Evolutionary conservation across 1,139 yeast species (phyloP).

Genomic region (Hyphopichia khmerensis): DNA sequence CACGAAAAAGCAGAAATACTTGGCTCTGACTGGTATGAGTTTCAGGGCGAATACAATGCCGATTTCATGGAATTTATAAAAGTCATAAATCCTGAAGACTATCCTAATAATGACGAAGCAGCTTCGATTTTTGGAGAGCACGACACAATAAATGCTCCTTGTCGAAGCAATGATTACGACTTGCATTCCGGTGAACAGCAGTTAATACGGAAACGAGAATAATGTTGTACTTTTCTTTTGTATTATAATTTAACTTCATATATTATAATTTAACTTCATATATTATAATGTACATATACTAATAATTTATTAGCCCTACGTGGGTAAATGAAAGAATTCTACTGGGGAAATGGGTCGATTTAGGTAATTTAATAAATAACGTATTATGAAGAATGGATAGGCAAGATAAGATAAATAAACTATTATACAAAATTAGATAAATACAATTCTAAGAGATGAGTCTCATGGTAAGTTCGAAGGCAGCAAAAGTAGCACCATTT

Average conservation of each 20-base stretch:
- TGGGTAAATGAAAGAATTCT: too few relatives aligned
- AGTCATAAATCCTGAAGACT: constrained; percentile 43
- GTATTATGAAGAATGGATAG: too few relatives aligned
- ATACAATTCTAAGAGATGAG: constrained; percentile 20
- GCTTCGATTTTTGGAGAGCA: constrained; percentile 2
- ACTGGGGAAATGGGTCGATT: too few relatives aligned
- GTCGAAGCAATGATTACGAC: constrained; percentile 17
- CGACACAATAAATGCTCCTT: constrained; percentile 5
- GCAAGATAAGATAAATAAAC: too few relatives aligned
- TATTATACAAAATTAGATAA: too few relatives aligned
- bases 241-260: too few relatives aligned
- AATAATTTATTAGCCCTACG: too few relatives aligned
- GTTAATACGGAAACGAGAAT: not conserved
- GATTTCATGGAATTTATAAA: constrained; percentile 50
- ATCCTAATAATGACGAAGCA: constrained; percentile 18
- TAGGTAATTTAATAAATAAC: too few relatives aligned
- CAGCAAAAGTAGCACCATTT: constrained; percentile 92
- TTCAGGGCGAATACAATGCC: constrained; percentile 50
- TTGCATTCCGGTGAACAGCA: constrained; percentile 11
- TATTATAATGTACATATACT: too few relatives aligned
- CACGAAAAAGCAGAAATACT: constrained; percentile 39
- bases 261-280: too few relatives aligned
- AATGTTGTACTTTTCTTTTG: not conserved
- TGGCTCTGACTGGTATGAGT: constrained; percentile 53
- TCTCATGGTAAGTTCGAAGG: constrained; percentile 86